Evolutionary conservation across 345 rosid genomes (phyloP), one percentile per base, ranked within the genome.

Genomic region (Citrus sp.): DNA sequence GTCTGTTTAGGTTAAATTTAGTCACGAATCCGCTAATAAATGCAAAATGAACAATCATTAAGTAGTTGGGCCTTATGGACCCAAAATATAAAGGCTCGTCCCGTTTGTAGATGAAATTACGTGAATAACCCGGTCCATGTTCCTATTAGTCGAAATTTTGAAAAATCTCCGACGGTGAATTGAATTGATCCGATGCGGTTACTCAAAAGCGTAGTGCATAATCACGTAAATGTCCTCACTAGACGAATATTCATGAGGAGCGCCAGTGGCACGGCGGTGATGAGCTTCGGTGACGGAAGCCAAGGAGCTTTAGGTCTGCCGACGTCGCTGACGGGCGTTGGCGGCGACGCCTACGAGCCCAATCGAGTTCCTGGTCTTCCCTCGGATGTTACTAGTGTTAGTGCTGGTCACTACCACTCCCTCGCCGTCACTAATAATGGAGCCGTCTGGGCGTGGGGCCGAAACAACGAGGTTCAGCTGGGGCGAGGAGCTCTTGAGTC

Each of bases 281-380:
- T 92, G 92, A 94, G 97, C 91, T 96, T 96, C 71, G 99, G 98
- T 10, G 98, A 94, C 70, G 97, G 94, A 22, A 84, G 79, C 85
- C 93, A 91, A 18, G 95, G 95, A 28, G 98, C 98, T 28, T 76
- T 96, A 49, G 99, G 98, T 22, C 60, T 91, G 28, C 88, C 94
- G 7, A 60, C 87, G 3, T 80, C 90, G 2, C 69, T 87, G 74
- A 76, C 75, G 22, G 97, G 95, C n/a, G 70, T 86, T 51, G 91
- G 89, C 22, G 80, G 83, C 42, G 95, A 89, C 64, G 92, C 92
- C 13, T 95, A 90, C 81, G 95, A 91, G 75, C 97, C 98, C 80
- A 89, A 86, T 22, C 65, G 56, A 7, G 82, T 96, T 75, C 63
- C 78, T 12, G 83, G 81, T 8, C 87, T 96, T 4, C 99, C 98